Base-by-base conservation (phyloP, 768 basidiomycete genomes). In the Termitomyces eurrhizus region DNA sequence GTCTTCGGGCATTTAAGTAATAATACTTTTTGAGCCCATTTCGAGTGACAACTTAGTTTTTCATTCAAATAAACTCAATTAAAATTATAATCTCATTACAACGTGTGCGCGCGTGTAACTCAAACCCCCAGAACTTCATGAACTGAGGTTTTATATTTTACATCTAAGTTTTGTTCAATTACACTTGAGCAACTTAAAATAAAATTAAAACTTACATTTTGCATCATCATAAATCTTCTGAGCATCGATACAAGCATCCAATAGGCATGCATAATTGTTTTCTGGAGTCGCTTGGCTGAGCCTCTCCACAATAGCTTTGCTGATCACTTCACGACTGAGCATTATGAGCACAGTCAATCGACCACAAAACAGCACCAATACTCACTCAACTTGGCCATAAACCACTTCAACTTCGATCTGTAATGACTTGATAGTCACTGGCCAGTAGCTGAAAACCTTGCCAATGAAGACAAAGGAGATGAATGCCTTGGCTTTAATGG, bases 101-200 rank as follows among this genome's bases (percentile, higher is more conserved):
- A n/a, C n/a, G n/a, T n/a, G n/a, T n/a, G n/a, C n/a, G n/a, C n/a
- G n/a, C n/a, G n/a, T n/a, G n/a, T n/a, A n/a, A n/a, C 86, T 67
- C 91, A 92, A 16, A 90, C 83, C 67, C 92, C 90, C 64, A 91
- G 85, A 83, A n/a, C n/a, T n/a, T n/a, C n/a, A n/a, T n/a, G n/a
- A n/a, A n/a, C n/a, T n/a, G n/a, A n/a, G n/a, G n/a, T n/a, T n/a
- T n/a, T n/a, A n/a, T n/a, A n/a, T n/a, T n/a, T n/a, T n/a, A n/a
- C n/a, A n/a, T n/a, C n/a, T n/a, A n/a, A n/a, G n/a, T n/a, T n/a
- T n/a, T n/a, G n/a, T n/a, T n/a, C n/a, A n/a, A n/a, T n/a, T n/a
- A n/a, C n/a, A n/a, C n/a, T n/a, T n/a, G n/a, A n/a, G n/a, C n/a
- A n/a, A n/a, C n/a, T n/a, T n/a, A n/a, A n/a, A n/a, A n/a, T n/a